Evolutionary conservation across 345 rosid genomes (phyloP).

Genomic region (Acer campestre): DNA sequence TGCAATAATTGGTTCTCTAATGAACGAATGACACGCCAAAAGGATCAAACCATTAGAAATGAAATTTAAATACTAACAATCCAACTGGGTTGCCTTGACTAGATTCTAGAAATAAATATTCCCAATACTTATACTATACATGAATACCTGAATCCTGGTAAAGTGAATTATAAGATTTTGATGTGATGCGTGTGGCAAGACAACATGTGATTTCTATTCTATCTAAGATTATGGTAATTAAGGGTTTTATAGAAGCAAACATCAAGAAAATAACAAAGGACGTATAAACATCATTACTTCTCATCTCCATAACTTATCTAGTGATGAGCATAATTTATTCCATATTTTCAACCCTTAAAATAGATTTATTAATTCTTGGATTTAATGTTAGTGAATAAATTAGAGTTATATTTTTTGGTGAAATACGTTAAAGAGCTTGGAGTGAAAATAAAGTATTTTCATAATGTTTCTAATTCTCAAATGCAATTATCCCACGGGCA

Average conservation of each 20-base stretch:
- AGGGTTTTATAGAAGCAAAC: not conserved
- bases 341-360: too few relatives aligned
- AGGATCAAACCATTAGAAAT: not conserved
- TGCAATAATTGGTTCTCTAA: not conserved
- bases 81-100: not conserved
- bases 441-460: too few relatives aligned
- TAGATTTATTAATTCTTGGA: not conserved
- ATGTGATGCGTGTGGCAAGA: not conserved
- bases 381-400: too few relatives aligned
- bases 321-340: not conserved
- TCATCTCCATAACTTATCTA: not conserved
- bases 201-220: not conserved
- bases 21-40: not conserved
- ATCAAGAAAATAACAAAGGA: not conserved
- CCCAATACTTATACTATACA: not conserved
- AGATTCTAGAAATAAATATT: not conserved
- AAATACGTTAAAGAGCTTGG: too few relatives aligned
- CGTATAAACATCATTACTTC: too few relatives aligned
- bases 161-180: not conserved
- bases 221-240: not conserved
- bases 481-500: too few relatives aligned
- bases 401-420: too few relatives aligned
- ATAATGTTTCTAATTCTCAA: too few relatives aligned
- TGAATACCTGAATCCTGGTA: not conserved
- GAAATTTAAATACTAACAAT: not conserved